A percentile compares a stretch with the other conserved stretches of the same genome.
Conservation (phyloP, 306 rosid species). For the Astragalus glycyphyllos region DNA sequence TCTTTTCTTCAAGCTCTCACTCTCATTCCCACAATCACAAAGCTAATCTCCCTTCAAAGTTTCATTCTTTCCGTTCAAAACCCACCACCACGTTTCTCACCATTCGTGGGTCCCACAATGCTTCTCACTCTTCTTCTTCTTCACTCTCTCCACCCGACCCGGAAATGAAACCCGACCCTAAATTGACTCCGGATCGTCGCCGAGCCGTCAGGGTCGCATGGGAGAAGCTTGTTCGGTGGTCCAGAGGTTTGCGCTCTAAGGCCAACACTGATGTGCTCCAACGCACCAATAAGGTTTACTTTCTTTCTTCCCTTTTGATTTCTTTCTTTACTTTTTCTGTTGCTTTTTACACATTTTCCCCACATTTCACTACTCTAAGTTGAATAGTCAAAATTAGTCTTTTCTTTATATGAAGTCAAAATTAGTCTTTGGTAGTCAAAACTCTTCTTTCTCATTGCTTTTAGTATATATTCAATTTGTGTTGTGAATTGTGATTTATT, state of each 20-base stretch:
- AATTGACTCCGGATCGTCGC: constrained; percentile 66
- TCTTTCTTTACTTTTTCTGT: background rate
- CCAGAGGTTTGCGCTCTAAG: constrained; percentile 83
- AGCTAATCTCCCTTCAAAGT: constrained; percentile 6
- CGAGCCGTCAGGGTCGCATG: constrained; percentile 76
- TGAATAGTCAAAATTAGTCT: background rate
- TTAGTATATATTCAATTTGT: too few relatives aligned
- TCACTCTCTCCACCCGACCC: constrained; percentile 28
- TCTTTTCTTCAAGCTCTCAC: constrained; percentile 40
- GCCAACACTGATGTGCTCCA: constrained; percentile 79
- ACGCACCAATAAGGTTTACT: constrained; percentile 79
- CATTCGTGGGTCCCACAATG: constrained; percentile 27
- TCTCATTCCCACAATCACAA: background rate
- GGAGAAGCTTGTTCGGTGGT: constrained; percentile 96
- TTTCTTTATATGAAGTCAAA: background rate
- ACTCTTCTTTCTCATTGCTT: too few relatives aligned
- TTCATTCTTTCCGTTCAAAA: constrained; percentile 43
- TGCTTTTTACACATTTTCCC: background rate
- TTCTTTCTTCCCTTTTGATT: background rate
- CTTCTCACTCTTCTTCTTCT: background rate
- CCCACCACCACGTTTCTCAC: constrained; percentile 32
- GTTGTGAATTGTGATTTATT: too few relatives aligned
- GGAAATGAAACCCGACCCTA: constrained; percentile 34
- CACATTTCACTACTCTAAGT: background rate
- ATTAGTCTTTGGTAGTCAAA: background rate